Percentiles rank a stretch among this genome's conserved stretches.
Evolutionary conservation across 1,284 basidiomycete genomes (phyloP).

Genomic region (Microbotryum saponariae): DNA sequence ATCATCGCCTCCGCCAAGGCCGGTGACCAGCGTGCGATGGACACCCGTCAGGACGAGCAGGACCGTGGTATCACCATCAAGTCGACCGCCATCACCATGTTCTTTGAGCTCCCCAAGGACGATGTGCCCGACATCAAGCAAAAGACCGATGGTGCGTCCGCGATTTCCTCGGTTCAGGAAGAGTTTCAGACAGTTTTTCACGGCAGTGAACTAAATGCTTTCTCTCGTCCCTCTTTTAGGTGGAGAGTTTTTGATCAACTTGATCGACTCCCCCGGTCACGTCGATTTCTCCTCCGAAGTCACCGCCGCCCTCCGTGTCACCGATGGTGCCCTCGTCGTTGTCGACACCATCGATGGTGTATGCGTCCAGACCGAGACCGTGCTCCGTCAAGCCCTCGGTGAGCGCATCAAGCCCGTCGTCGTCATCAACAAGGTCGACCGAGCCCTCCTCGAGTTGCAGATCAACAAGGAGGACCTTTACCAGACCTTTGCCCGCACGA

Average conservation of each 20-base stretch:
- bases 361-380: constrained; percentile 99
- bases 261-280: constrained; percentile 99
- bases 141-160: constrained; percentile 69
- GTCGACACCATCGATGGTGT: constrained; percentile 99
- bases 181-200: too few species aligned
- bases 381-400: constrained; percentile 90
- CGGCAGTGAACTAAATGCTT: background rate
- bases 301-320: constrained; percentile 98
- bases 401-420: constrained; percentile 99
- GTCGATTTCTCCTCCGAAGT: constrained; percentile 99
- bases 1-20: constrained; percentile 95
- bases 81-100: constrained; percentile 99
- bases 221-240: constrained; percentile 47
- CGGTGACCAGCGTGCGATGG: constrained; percentile 95
- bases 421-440: constrained; percentile 99
- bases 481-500: constrained; percentile 95
- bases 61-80: constrained; percentile 99
- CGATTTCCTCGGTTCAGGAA: background rate
- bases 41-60: constrained; percentile 97
- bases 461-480: constrained; percentile 94
- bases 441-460: constrained; percentile 97
- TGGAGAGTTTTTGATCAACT: constrained; percentile 97
- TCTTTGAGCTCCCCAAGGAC: constrained; percentile 92
- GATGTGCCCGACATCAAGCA: constrained; percentile 79
- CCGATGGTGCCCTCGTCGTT: constrained; percentile 69